phyloP scores from a whole-genome alignment of 768 basidiomycete species.

The Lactifluus echinatus region DNA sequence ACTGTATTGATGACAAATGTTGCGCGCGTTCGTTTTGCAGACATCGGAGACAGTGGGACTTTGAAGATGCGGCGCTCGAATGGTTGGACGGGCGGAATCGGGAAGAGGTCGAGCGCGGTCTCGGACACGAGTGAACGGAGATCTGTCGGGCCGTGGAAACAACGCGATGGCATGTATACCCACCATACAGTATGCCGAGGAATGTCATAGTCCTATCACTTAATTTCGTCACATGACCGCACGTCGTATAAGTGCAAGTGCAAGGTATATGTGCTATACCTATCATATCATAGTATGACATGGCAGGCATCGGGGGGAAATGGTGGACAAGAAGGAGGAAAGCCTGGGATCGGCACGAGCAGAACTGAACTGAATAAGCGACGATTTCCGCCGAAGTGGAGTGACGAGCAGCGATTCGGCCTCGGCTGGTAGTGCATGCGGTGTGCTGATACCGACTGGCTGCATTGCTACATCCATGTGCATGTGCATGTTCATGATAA shows the following conservation, averaged over 20 bases:
- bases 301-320: too few species aligned
- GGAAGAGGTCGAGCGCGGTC: slow-evolving; percentile 24
- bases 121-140: not conserved
- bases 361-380: too few species aligned
- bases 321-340: too few species aligned
- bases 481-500: too few species aligned
- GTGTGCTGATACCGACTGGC: too few species aligned
- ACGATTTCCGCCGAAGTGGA: too few species aligned
- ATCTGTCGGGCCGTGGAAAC: not conserved
- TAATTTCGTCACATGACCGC: not conserved
- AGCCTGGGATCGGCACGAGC: not conserved
- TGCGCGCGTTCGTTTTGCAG: slow-evolving; percentile 20
- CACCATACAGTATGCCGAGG: too few species aligned
- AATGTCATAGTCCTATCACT: not conserved
- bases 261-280: not conserved
- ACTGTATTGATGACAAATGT: not conserved
- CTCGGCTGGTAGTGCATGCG: too few species aligned
- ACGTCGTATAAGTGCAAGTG: not conserved
- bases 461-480: too few species aligned
- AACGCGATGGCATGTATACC: not conserved
- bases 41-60: slow-evolving; percentile 29
- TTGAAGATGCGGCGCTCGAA: slow-evolving; percentile 28
- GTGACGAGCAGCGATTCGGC: too few species aligned
- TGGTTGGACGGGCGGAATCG: slow-evolving; percentile 32
- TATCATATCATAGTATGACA: not conserved